Evolutionary conservation across 805 yeast genomes (phyloP), one percentile per base, ranked within the genome.

Genomic region (Danielia oregonensis): DNA sequence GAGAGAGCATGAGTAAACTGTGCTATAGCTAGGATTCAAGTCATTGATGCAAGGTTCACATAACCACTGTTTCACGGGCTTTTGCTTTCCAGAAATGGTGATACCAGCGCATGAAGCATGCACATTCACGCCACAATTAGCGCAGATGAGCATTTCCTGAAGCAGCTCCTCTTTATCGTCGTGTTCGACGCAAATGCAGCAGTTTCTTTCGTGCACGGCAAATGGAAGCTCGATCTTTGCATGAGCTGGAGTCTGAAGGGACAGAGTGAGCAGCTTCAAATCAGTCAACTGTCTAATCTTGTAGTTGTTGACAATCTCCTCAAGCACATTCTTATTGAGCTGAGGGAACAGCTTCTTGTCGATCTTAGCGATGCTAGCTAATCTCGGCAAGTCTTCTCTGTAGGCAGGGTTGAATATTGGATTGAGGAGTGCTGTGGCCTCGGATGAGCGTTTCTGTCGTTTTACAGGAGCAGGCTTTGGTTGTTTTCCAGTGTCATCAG

Each of bases 1-100:
- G n/a, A 87, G 51, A 11, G 66, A 59, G 54, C 96, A 87, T 2
- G 70, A 57, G 50, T 83, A 81, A 14, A 71, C 61, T 0, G 80
- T 72, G 2, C 79, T 68, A 24, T 68, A 63, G 2, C 71, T 43
- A 0, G 93, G 91, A 40, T 76, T 74, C 33, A 77, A 54, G 31
- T 79, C 82, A 51, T 86, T 86, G 4, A 78, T 67, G 52, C 96
- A 88, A 1, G 79, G 68, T 47, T 86, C 95, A 60, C 96, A 88
- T 17, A 70, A 61, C 96, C 96, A 87, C 36, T 70, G 72, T 22
- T 52, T 63, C 3, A 54, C 44, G 6, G 65, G 70, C 13, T 38
- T 46, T 4, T 38, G 32, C 15, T 33, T 43, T 7, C 46, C 46
- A 4, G 51, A 45, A 16, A 44, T 35, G 9, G 15, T 37, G 19